A percentile compares a stretch with the other conserved stretches of the same genome.
phyloP scores from a whole-genome alignment of 208 protist genomes.

The Acanthamoeba polyphaga region DNA sequence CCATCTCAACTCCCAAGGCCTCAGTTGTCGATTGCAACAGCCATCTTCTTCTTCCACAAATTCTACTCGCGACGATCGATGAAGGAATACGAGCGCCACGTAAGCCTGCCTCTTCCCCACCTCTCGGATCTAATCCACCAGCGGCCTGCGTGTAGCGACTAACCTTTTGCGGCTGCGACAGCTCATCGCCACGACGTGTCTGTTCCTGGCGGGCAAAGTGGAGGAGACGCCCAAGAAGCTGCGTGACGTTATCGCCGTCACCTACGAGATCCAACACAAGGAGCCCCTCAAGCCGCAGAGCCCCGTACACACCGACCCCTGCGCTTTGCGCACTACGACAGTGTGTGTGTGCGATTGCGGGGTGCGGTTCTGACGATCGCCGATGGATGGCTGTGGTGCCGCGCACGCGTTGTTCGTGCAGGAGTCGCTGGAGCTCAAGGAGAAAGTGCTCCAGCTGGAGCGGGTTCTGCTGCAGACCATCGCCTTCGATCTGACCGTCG shows the following conservation, averaged over 20 bases:
- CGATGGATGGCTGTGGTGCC: neutral
- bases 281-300: slow-evolving; percentile 63
- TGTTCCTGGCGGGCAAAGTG: slow-evolving; percentile 92
- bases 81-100: slow-evolving; percentile 85
- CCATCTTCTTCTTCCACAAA: slow-evolving; percentile 90
- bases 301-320: neutral
- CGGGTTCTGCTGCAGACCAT: slow-evolving; percentile 87
- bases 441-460: slow-evolving; percentile 86
- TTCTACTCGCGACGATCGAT: slow-evolving; percentile 90
- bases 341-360: too few relatives aligned
- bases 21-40: slow-evolving; percentile 91
- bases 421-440: slow-evolving; percentile 82
- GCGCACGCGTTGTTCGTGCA: neutral
- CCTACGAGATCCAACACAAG: slow-evolving; percentile 71
- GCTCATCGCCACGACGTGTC: slow-evolving; percentile 85
- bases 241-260: slow-evolving; percentile 84
- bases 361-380: slow-evolving; percentile 28
- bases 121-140: slow-evolving; percentile 33
- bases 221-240: slow-evolving; percentile 91
- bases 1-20: slow-evolving; percentile 20
- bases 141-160: neutral
- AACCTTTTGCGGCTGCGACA: neutral
- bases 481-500: slow-evolving; percentile 88
- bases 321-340: neutral
- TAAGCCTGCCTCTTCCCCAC: slow-evolving; percentile 66